Conservation (phyloP, 495 filamentous ascomycete genomes). For the Xeromyces bisporus region DNA sequence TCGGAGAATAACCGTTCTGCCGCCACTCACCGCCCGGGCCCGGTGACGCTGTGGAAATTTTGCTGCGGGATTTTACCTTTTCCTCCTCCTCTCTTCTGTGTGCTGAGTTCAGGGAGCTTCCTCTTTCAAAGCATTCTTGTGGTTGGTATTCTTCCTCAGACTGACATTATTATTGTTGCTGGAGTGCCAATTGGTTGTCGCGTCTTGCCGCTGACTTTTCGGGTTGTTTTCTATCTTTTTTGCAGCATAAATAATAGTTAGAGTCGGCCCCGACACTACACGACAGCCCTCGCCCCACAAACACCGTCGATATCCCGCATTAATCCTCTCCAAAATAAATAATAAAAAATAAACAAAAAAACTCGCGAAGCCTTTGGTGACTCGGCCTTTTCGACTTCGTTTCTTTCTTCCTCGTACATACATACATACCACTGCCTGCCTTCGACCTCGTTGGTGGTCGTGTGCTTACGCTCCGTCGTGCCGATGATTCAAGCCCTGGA, state of each 20-base stretch:
- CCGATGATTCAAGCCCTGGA: slow-evolving; percentile 26
- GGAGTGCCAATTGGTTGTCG: too few relatives aligned
- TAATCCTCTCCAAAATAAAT: neutral
- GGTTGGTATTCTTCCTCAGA: too few relatives aligned
- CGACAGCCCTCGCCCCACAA: neutral
- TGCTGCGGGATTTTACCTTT: too few relatives aligned
- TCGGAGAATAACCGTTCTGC: too few relatives aligned
- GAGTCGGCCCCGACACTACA: neutral
- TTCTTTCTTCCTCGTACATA: neutral
- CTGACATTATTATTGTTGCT: too few relatives aligned
- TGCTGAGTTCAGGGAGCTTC: too few relatives aligned
- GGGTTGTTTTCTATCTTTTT: slow-evolving; percentile 2
- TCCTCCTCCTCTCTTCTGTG: too few relatives aligned
- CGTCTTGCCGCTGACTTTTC: neutral
- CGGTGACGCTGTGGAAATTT: too few relatives aligned
- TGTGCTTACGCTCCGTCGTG: slow-evolving; percentile 5
- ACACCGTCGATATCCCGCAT: neutral
- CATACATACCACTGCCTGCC: neutral
- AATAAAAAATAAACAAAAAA: neutral
- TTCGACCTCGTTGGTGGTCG: neutral
- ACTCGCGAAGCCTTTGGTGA: neutral
- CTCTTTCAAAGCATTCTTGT: too few relatives aligned
- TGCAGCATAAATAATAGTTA: neutral
- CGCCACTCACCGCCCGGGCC: too few relatives aligned
- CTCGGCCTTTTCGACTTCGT: neutral